These are phyloP conservation scores for Beauveria pseudobassiana DNA, from an alignment of 2,329 filamentous ascomycete genomes.

Conservation along the genomic window DNA sequence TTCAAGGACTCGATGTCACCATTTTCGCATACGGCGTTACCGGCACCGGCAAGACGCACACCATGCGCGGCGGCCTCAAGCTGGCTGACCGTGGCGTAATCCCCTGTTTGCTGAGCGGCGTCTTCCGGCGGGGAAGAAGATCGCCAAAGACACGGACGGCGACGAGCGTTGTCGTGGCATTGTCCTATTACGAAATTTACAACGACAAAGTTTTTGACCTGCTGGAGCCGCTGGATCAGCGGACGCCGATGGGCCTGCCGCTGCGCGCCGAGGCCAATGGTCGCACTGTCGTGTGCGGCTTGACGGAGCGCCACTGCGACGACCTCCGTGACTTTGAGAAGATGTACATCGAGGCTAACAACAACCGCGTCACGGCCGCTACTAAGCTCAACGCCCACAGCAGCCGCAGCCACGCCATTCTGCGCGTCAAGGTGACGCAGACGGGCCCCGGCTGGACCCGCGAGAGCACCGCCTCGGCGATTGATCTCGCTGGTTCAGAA, in stretches of 20 bases:
- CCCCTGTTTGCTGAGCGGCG: slow-evolving; percentile 72
- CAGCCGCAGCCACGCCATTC: slow-evolving; percentile 80
- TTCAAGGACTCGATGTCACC: slow-evolving; percentile 80
- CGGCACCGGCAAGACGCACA: slow-evolving; percentile 91
- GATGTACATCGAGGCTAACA: slow-evolving; percentile 86
- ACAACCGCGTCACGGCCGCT: slow-evolving; percentile 79
- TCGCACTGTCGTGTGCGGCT: slow-evolving; percentile 77
- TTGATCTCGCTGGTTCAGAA: slow-evolving; percentile 91
- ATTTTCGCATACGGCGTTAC: slow-evolving; percentile 92
- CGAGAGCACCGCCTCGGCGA: slow-evolving; percentile 83
- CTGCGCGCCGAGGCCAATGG: slow-evolving; percentile 80
- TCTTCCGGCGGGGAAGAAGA: slow-evolving; percentile 81
- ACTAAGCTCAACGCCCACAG: slow-evolving; percentile 92
- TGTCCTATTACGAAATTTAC: slow-evolving; percentile 96
- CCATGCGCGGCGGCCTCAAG: slow-evolving; percentile 86
- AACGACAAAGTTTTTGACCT: slow-evolving; percentile 93
- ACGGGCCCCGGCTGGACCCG: slow-evolving; percentile 58
- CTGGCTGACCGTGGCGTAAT: slow-evolving; percentile 83
- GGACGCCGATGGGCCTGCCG: slow-evolving; percentile 70
- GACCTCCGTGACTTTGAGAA: slow-evolving; percentile 85
- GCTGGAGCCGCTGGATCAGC: slow-evolving; percentile 80
- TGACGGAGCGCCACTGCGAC: slow-evolving; percentile 75
- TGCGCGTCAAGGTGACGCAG: slow-evolving; percentile 83
- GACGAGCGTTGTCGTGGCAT: slow-evolving; percentile 64
- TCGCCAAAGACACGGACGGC: slow-evolving; percentile 68